These are phyloP conservation scores for Graphilbum fragrans DNA, from an alignment of 2,329 filamentous ascomycete species.

Conservation along the genomic window DNA sequence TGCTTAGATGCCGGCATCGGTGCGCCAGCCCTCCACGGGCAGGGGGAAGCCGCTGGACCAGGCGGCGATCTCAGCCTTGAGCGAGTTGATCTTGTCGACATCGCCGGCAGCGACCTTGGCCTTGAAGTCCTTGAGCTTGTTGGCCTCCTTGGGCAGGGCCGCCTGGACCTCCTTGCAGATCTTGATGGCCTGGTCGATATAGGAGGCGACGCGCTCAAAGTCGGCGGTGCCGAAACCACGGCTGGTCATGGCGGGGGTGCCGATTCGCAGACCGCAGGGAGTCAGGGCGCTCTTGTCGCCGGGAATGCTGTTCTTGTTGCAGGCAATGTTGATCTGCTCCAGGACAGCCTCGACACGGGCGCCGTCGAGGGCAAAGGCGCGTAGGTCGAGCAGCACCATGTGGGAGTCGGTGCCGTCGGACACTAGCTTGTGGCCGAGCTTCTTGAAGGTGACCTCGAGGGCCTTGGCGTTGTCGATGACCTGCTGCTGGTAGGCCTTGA, in stretches of 20 bases:
- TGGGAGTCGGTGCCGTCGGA: conserved; percentile 95
- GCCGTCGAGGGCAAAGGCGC: conserved; percentile 76
- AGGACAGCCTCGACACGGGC: conserved; percentile 92
- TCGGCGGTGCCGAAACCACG: conserved; percentile 87
- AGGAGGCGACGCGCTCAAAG: conserved; percentile 79
- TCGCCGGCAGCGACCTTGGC: conserved; percentile 71
- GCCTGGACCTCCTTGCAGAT: conserved; percentile 81
- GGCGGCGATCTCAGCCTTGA: conserved; percentile 77
- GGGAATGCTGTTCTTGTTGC: conserved; percentile 98
- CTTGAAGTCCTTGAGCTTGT: conserved; percentile 99
- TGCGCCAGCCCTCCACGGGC: conserved; percentile 64
- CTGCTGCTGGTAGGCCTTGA: conserved; percentile 86
- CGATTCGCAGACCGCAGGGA: conserved; percentile 88
- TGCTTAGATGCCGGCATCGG: conserved; percentile 44
- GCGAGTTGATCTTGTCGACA: conserved; percentile 67
- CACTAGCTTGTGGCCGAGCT: conserved; percentile 85
- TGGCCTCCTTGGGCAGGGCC: conserved; percentile 84
- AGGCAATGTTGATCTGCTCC: conserved; percentile 96
- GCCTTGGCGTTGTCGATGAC: conserved; percentile 91
- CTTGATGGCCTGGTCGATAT: conserved; percentile 83
- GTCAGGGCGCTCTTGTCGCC: conserved; percentile 96
- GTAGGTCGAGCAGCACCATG: conserved; percentile 91
- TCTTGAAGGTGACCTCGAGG: conserved; percentile 73
- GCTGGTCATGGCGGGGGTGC: conserved; percentile 93
- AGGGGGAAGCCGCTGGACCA: conserved; percentile 92